These are phyloP conservation scores for Meripilus lineatus DNA, from an alignment of 1,284 basidiomycete genomes.

Conservation along the genomic window DNA sequence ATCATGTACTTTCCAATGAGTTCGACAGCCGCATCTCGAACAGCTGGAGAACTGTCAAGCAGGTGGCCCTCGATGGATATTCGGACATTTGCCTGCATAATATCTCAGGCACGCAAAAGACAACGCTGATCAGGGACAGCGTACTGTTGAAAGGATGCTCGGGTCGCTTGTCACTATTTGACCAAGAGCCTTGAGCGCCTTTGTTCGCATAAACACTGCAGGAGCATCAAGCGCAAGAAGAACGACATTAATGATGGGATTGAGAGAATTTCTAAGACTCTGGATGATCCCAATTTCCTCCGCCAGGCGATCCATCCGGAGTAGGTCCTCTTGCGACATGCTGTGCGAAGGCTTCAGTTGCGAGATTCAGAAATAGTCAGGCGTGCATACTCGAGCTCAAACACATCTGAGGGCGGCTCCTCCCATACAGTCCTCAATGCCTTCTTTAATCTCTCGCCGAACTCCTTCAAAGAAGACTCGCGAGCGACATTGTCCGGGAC, in stretches of 20 bases:
- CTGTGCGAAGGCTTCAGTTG: constrained; percentile 1
- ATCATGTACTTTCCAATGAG: constrained; percentile 94
- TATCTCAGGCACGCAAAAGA: constrained; percentile 2
- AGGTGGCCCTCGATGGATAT: constrained; percentile 85
- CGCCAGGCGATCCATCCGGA: constrained; percentile 60
- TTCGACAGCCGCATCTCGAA: constrained; percentile 94
- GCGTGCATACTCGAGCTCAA: constrained; percentile 62
- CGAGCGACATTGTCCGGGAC: constrained; percentile 33
- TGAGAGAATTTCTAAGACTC: constrained; percentile 70
- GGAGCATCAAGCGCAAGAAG: constrained; percentile 74
- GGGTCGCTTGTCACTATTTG: constrained; percentile 85
- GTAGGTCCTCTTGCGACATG: constrained; percentile 57
- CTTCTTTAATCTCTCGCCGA: constrained; percentile 52
- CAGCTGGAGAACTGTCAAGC: constrained; percentile 85
- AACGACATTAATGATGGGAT: constrained; percentile 75
- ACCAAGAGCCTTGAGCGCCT: constrained; percentile 83
- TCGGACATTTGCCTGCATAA: constrained; percentile 63
- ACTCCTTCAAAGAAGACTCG: constrained; percentile 34
- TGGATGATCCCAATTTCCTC: constrained; percentile 76
- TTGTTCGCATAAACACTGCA: constrained; percentile 84
- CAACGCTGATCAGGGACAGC: constrained; percentile 21
- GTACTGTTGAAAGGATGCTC: constrained; percentile 70
- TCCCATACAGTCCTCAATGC: constrained; percentile 68
- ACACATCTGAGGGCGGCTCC: constrained; percentile 60
- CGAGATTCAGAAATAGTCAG: neutral